These are phyloP conservation scores for Nyssa sinensis DNA, from an alignment of 148 eudicot species.

Conservation along the genomic window DNA sequence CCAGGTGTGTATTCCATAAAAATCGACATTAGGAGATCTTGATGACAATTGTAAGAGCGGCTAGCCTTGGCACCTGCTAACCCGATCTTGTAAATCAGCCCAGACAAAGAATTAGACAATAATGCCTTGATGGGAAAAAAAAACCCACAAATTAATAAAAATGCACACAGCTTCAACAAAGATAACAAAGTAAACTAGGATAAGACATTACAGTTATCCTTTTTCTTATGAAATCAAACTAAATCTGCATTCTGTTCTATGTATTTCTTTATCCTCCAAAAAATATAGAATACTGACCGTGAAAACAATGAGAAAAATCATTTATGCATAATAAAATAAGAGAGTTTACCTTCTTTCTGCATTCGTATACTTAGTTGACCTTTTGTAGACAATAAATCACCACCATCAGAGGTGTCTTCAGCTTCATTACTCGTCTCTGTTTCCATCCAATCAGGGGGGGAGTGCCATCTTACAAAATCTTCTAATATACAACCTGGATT, in stretches of 20 bases:
- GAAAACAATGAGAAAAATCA: neutral
- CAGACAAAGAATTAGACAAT: neutral
- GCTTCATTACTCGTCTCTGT: constrained; percentile 36
- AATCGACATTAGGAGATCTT: neutral
- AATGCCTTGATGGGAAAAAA: neutral
- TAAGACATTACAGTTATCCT: neutral
- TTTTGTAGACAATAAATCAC: constrained; percentile 51
- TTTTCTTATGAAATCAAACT: neutral
- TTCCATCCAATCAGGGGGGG: constrained; percentile 97
- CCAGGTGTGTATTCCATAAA: neutral
- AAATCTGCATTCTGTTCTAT: neutral
- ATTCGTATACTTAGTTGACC: constrained; percentile 90
- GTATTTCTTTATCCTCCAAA: neutral
- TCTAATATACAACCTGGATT: constrained; percentile 97
- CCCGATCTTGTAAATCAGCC: neutral
- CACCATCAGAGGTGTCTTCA: constrained; percentile 32
- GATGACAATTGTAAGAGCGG: neutral
- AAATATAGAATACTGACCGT: neutral
- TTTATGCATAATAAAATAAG: neutral
- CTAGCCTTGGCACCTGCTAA: neutral
- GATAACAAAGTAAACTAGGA: neutral
- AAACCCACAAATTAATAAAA: neutral
- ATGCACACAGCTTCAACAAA: neutral
- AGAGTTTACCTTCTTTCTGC: constrained; percentile 83
- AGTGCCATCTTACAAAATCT: constrained; percentile 99